These are phyloP conservation scores for Psilocybe mexicana DNA, from an alignment of 1,284 basidiomycete genomes.

Conservation along the genomic window DNA sequence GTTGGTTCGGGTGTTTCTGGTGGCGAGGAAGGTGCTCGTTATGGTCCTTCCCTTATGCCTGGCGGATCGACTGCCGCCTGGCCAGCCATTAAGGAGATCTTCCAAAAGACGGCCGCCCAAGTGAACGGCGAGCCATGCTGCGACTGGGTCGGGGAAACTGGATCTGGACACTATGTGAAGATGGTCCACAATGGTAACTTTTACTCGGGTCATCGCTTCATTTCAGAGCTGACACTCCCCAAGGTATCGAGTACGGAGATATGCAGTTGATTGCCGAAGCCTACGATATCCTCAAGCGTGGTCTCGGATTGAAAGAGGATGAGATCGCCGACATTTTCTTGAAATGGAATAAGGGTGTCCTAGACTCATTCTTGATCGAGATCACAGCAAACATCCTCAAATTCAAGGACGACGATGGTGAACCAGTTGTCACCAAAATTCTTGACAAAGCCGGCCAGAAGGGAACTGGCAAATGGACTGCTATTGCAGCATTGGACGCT, in stretches of 20 bases:
- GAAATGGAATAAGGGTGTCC: constrained; percentile 98
- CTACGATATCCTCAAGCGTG: constrained; percentile 97
- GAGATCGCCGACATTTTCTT: constrained; percentile 91
- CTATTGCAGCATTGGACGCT: constrained; percentile 95
- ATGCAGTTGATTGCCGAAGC: constrained; percentile 99
- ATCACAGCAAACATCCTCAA: constrained; percentile 95
- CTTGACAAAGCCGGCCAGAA: constrained; percentile 97
- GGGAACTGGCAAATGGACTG: constrained; percentile 99
- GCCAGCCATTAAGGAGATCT: constrained; percentile 97
- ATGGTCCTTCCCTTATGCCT: constrained; percentile 99
- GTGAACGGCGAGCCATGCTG: constrained; percentile 97
- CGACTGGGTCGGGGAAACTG: constrained; percentile 98
- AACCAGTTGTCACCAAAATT: constrained; percentile 91
- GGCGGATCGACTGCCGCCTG: constrained; percentile 95
- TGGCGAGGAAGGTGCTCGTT: constrained; percentile 97
- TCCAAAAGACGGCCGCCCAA: constrained; percentile 97
- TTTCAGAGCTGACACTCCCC: constrained; percentile 13
- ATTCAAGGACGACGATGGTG: constrained; percentile 96
- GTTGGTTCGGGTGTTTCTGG: constrained; percentile 99
- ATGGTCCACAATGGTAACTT: constrained; percentile 96
- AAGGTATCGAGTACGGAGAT: constrained; percentile 99
- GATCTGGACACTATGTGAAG: constrained; percentile 95
- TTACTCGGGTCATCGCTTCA: constrained; percentile 11
- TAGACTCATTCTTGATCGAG: constrained; percentile 99
- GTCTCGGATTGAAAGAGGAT: constrained; percentile 80